Conservation (phyloP, 116 monocot species). For the Trichopus zeylanicus region DNA sequence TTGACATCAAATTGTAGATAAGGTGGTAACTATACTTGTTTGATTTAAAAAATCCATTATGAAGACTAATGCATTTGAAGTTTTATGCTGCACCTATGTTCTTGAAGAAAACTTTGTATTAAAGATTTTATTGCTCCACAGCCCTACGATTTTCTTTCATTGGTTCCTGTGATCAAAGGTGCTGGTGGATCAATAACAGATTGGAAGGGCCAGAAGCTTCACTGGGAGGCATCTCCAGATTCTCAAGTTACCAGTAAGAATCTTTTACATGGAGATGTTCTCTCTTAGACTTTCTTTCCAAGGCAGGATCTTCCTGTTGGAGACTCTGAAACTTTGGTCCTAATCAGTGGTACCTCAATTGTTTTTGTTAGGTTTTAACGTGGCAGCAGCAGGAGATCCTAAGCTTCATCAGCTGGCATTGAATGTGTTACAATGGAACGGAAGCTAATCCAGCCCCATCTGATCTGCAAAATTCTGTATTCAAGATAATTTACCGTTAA, state of each 20-base stretch:
- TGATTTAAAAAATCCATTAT: too few relatives aligned
- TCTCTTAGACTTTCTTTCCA: not conserved
- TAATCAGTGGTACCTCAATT: too few relatives aligned
- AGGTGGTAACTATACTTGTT: too few relatives aligned
- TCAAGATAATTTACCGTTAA: too few relatives aligned
- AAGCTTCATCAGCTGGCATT: slow-evolving; percentile 52
- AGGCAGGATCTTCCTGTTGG: too few relatives aligned
- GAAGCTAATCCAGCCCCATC: not conserved
- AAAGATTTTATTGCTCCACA: slow-evolving; percentile 18
- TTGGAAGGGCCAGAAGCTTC: slow-evolving; percentile 72
- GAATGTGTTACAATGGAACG: slow-evolving; percentile 49
- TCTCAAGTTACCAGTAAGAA: slow-evolving; percentile 42
- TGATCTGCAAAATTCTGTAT: not conserved
- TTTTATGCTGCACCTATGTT: too few relatives aligned
- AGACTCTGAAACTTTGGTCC: too few relatives aligned
- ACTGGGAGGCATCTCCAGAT: slow-evolving; percentile 63
- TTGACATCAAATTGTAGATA: too few relatives aligned
- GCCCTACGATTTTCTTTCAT: slow-evolving; percentile 90
- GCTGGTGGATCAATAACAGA: slow-evolving; percentile 88
- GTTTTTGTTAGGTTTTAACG: slow-evolving; percentile 57
- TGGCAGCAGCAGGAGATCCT: slow-evolving; percentile 74
- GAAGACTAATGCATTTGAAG: too few relatives aligned
- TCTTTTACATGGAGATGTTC: not conserved
- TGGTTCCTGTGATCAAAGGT: slow-evolving; percentile 91
- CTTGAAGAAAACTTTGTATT: not conserved